Conservation (phyloP, 495 filamentous ascomycete species). For the Barbatosphaeria neglecta region DNA sequence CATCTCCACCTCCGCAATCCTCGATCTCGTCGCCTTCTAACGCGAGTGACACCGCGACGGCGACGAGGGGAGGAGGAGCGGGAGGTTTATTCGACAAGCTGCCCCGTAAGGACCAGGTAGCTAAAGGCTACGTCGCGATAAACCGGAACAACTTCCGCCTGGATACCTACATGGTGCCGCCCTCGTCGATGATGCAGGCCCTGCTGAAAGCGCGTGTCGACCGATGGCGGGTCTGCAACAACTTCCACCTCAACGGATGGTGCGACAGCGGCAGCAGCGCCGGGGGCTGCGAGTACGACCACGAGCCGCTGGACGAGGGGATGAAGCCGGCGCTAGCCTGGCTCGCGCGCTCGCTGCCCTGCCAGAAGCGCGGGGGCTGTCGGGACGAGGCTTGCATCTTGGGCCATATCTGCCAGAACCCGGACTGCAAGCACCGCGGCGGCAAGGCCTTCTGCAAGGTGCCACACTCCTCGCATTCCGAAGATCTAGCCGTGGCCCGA, state of each 20-base stretch:
- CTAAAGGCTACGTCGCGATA: slow-evolving; percentile 18
- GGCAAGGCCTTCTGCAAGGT: slow-evolving; percentile 7
- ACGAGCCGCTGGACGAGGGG: slow-evolving; percentile 26
- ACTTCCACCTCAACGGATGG: slow-evolving; percentile 24
- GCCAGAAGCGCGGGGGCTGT: slow-evolving; percentile 19
- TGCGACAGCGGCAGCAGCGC: slow-evolving; percentile 1
- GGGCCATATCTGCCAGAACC: slow-evolving; percentile 28
- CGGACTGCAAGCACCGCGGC: slow-evolving; percentile 6
- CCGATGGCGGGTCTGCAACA: slow-evolving; percentile 29
- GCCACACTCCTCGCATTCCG: background rate
- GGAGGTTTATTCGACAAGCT: background rate
- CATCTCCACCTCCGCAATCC: no score
- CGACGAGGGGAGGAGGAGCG: background rate
- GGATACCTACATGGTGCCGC: slow-evolving; percentile 24
- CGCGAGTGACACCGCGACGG: no score
- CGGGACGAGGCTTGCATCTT: slow-evolving; percentile 28
- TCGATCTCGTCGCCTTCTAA: no score
- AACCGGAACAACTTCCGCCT: slow-evolving; percentile 34
- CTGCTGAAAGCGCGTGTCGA: slow-evolving; percentile 22
- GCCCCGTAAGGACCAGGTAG: slow-evolving; percentile 13
- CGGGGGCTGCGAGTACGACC: slow-evolving; percentile 26
- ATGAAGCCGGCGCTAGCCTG: slow-evolving; percentile 27
- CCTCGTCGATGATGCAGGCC: slow-evolving; percentile 18
- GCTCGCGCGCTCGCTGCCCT: slow-evolving; percentile 15
- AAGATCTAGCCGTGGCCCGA: background rate